Percentiles rank a stretch among this genome's conserved stretches.
Evolutionary conservation across 495 filamentous ascomycete species (phyloP).

Genomic region (Lophium mytilinum): DNA sequence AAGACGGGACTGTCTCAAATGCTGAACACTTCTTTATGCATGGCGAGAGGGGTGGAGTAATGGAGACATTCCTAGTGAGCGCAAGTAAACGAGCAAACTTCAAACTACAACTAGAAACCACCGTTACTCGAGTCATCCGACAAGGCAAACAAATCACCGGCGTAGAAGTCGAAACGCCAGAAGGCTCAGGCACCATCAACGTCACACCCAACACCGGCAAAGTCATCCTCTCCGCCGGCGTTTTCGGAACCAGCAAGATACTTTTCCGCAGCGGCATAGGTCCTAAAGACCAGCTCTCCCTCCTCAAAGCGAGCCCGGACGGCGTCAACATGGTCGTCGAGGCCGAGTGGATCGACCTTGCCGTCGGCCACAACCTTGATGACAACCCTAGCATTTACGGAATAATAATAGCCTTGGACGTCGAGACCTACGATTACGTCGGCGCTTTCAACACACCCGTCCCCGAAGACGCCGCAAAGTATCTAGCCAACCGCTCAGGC

Average conservation of each 20-base stretch:
- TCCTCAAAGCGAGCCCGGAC: not conserved
- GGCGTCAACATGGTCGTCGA: not conserved
- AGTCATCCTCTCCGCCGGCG: constrained; percentile 5
- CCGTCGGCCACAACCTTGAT: not conserved
- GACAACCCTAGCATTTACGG: no score
- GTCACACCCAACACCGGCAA: not conserved
- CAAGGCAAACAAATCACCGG: no score
- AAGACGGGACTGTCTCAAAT: not conserved
- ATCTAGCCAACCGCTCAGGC: not conserved
- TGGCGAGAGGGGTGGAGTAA: not conserved
- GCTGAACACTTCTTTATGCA: not conserved
- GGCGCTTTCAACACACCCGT: not conserved
- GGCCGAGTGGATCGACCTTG: not conserved
- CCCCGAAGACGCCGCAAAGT: not conserved
- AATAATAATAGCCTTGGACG: no score
- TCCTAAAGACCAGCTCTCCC: not conserved
- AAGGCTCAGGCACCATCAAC: not conserved
- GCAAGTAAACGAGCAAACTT: not conserved
- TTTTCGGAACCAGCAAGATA: constrained; percentile 1
- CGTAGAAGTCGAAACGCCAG: no score
- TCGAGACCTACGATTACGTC: not conserved
- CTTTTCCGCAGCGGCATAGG: constrained; percentile 1
- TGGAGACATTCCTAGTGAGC: not conserved
- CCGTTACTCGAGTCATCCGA: not conserved
- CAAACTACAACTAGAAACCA: not conserved